Evolutionary conservation across 805 yeast species (phyloP), one percentile per base, ranked within the genome.

Genomic region (Kurtzmaniella fragi): DNA sequence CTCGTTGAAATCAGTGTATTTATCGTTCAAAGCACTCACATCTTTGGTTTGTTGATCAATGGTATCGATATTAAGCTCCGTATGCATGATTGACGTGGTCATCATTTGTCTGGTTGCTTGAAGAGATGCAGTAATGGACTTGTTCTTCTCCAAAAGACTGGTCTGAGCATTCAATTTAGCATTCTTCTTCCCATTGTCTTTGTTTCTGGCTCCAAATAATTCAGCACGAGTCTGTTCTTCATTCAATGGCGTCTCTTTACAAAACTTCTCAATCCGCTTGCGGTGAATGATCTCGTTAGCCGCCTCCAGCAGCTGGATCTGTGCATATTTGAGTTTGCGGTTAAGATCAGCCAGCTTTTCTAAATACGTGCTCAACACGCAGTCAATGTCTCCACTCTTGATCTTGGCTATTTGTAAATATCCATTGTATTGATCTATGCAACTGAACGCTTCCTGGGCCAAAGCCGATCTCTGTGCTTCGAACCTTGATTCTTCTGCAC

Each of bases 31-130:
- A 8, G 52, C 47, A 10, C 55, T 40, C 40, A 77, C 53, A 29
- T 69, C 71, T 23, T 64, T 52, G 0, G 76, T 60, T 26, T 78
- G 78, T 34, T 63, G 67, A 28, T 71, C 71, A 6, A 77, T 50
- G 4, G 74, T 65, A 32, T 72, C 71, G 5, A 74, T 55, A 44
- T 74, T 74, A 40, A 73, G 56, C 41, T 76, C 81, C 10, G 76
- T 70, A 40, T 77, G 77, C 44, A 77, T 47, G 2, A 75, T 60
- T 0, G 79, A 66, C 17, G 77, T 63, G 32, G 73, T 65, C 60
- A 77, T 57, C 43, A 77, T 51, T 33, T 71, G 71, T 40, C 72
- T 63, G 0, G 80, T 68, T 5, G 66, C 60, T 48, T 75, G 77
- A 25, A 76, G 57, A 16, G 73, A 62, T 17, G 62, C 51, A 1